Evolutionary conservation across 2,329 filamentous ascomycete species (phyloP), one percentile per base, ranked within the genome.

Genomic region (Amphichorda felina): DNA sequence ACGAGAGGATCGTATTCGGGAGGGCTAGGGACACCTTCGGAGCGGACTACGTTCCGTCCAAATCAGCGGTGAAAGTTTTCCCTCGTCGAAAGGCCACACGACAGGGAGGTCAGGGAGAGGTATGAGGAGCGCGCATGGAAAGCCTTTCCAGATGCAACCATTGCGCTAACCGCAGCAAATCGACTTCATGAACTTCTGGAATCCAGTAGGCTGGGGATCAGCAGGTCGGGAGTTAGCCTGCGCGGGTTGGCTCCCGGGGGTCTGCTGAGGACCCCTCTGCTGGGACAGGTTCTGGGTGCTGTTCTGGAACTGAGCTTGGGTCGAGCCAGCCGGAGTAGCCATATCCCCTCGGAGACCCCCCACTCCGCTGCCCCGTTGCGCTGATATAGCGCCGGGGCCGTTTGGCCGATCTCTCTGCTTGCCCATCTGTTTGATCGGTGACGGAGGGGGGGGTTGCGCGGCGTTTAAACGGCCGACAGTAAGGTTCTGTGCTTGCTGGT

Each of bases 251-350:
- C 66, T 71, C 64, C 76, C 66, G 40, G 68, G 72, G 39, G 70
- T 66, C 52, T 78, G 29, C 41, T 71, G 66, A 41, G 71, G 72
- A 53, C 73, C 70, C 44, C 70, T 68, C 50, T 72, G 76, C 50
- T 75, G 76, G 34, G 82, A 74, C 45, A 94, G 72, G 59, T 94
- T 91, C 57, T 86, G 84, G 53, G 82, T 84, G 65, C 86, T 94
- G 71, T 86, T 89, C 66, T 94, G 87, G 70, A 94, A 95, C 57
- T 95, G 89, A 46, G 89, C 89, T 61, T 93, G 85, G 44, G 86
- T 95, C 54, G 86, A 94, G 50, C 82, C 85, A 54, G 88, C 81
- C 48, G 87, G 84, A 45, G 88, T 89, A 53, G 77, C 75, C 58
- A 82, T 75, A 57, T 93, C 84, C 57, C 78, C 84, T 57, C 78